Evolutionary conservation across 1,284 basidiomycete species (phyloP), one percentile per base, ranked within the genome.

Genomic region (Pseudozyma pruni): DNA sequence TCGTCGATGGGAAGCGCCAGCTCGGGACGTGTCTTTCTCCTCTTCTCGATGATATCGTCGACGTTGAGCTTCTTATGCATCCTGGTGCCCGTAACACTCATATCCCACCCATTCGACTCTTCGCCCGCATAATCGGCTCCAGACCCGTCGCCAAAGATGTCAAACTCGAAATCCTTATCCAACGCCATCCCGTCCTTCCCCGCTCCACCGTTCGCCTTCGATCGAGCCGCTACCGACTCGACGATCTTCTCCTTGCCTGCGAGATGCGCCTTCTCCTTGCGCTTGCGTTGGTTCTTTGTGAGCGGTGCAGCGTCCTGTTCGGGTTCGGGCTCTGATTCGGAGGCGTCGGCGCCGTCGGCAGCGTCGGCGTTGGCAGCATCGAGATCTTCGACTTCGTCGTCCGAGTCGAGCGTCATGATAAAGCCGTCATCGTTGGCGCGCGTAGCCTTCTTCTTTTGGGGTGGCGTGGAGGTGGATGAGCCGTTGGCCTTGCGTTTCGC

Each of bases 31-130:
- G 46, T 73, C 39, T 64, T 72, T 34, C 76, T 62, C 35, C 73
- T 63, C 46, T 76, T 71, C 37, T 81, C 78, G 49, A 82, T 82
- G 46, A 82, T 81, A 45, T 80, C 78, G 42, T 82, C 80, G 6
- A 82, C 79, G 10, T 76, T 72, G 39, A 75, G 48, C 52, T 68
- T 55, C 51, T 70, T 63, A 32, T 74, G 60, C 46, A 64, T 64
- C 41, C 75, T 61, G 16, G 49, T 57, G 20, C 74, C 69, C 10
- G 48, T 72, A n/a, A 75, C 74, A 31, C 54, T 51, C 73, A 76
- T 76, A 61, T 79, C 67, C 78, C 78, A 81, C 13, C 66, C 71
- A 11, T 44, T 51, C 7, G 35, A 11, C 23, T 57, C 59, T 8
- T 32, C 58, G 3, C 52, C 54, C 4, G 45, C 34, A n/a, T 60